These are phyloP conservation scores for Metschnikowia bowlesiae DNA, from an alignment of 805 yeast species.

Conservation along the genomic window DNA sequence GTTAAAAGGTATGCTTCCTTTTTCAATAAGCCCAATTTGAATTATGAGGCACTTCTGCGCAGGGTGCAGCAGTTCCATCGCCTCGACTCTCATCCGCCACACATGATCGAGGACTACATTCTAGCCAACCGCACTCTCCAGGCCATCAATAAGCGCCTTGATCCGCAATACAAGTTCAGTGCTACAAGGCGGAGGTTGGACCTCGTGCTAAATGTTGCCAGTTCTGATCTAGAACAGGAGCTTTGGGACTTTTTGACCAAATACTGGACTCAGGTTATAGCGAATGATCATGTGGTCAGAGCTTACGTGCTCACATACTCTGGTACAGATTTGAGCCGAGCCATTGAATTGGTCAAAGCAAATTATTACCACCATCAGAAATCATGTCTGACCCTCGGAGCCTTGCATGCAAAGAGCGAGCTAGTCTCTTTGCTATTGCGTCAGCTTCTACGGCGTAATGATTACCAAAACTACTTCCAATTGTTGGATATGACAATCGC, in stretches of 20 bases:
- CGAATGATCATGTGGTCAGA: constrained; percentile 9
- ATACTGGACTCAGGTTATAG: constrained; percentile 10
- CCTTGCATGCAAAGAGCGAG: background rate
- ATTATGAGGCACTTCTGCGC: constrained; percentile 13
- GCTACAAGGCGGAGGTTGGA: constrained; percentile 3
- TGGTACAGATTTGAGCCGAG: constrained; percentile 4
- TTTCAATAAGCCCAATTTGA: constrained; percentile 12
- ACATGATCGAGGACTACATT: constrained; percentile 11
- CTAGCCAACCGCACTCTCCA: constrained; percentile 16
- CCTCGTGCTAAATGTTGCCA: constrained; percentile 10
- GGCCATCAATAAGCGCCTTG: constrained; percentile 3
- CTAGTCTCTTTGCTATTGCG: constrained; percentile 8
- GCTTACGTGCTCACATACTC: constrained; percentile 7
- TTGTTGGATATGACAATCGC: constrained; percentile 11
- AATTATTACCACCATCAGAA: constrained; percentile 4
- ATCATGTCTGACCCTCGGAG: background rate
- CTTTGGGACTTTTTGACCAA: constrained; percentile 13
- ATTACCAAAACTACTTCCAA: constrained; percentile 15
- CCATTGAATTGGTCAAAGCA: constrained; percentile 10
- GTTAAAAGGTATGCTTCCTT: background rate
- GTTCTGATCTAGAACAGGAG: constrained; percentile 12
- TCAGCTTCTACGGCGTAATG: constrained; percentile 10
- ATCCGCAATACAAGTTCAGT: constrained; percentile 2
- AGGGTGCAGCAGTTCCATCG: constrained; percentile 7
- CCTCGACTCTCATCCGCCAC: constrained; percentile 4